These are phyloP conservation scores for Pseudocercospora ulei DNA, from an alignment of 2,329 filamentous ascomycete genomes.

Conservation along the genomic window DNA sequence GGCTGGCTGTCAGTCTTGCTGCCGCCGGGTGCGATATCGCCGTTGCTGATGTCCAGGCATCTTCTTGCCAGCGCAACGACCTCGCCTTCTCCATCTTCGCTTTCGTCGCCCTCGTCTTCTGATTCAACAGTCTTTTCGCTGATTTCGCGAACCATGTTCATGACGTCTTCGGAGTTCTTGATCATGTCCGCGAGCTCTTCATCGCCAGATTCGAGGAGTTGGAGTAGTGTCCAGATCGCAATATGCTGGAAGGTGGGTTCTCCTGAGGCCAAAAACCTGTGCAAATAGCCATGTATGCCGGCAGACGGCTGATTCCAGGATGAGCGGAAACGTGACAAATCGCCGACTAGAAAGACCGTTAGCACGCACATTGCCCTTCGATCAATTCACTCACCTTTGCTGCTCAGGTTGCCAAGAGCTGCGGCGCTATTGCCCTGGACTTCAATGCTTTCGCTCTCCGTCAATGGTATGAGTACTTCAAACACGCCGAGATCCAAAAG, in stretches of 20 bases:
- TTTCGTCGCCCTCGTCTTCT: constrained; percentile 72
- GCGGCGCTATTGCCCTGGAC: constrained; percentile 97
- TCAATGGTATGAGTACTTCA: constrained; percentile 89
- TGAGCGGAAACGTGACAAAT: constrained; percentile 91
- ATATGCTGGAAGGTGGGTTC: constrained; percentile 99
- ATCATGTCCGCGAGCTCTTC: constrained; percentile 80
- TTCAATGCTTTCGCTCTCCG: constrained; percentile 89
- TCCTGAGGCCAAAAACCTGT: constrained; percentile 82
- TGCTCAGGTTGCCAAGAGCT: constrained; percentile 87
- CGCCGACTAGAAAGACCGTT: constrained; percentile 59
- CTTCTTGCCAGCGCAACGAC: constrained; percentile 83
- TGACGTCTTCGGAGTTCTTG: constrained; percentile 78
- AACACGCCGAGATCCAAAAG: constrained; percentile 87
- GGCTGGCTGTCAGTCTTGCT: constrained; percentile 20
- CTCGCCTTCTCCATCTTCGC: constrained; percentile 84
- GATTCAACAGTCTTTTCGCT: constrained; percentile 80
- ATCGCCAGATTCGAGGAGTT: constrained; percentile 91
- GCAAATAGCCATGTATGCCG: constrained; percentile 90
- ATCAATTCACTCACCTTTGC: constrained; percentile 60
- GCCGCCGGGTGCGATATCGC: constrained; percentile 17
- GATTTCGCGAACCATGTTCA: constrained; percentile 83
- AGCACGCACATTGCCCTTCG: constrained; percentile 18
- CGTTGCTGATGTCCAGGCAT: constrained; percentile 56
- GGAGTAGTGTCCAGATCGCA: constrained; percentile 93
- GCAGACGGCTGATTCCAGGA: constrained; percentile 89